phyloP scores from a whole-genome alignment of 1,284 basidiomycete genomes.

The Ceratobasidium sp. region DNA sequence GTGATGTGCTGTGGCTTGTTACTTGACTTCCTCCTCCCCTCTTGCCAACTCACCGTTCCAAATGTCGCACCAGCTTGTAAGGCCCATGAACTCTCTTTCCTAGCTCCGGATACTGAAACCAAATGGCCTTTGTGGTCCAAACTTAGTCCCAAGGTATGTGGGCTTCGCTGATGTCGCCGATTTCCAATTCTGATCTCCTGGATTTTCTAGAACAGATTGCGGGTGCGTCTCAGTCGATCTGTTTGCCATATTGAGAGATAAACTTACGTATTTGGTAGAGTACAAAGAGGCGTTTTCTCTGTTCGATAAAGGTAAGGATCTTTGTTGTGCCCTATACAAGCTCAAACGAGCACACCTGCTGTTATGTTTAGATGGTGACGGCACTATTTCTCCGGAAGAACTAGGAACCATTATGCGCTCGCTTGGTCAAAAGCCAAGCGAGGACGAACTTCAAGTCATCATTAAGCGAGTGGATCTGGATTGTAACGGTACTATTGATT shows the following conservation, averaged over 20 bases:
- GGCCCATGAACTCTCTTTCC: conserved; percentile 4
- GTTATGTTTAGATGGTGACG: conserved; percentile 40
- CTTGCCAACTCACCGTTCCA: conserved; percentile 1
- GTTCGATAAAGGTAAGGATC: conserved; percentile 43
- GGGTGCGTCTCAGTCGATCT: conserved; percentile 31
- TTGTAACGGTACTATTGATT: conserved; percentile 73
- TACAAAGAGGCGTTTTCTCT: conserved; percentile 47
- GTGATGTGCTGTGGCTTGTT: conserved; percentile 9
- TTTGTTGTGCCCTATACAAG: neutral
- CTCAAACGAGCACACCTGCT: neutral
- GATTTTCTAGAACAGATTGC: conserved; percentile 44
- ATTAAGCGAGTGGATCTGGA: conserved; percentile 65
- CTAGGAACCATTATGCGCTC: conserved; percentile 75
- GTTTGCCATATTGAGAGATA: neutral
- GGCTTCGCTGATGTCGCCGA: neutral
- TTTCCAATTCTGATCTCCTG: conserved; percentile 24
- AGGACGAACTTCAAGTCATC: conserved; percentile 72
- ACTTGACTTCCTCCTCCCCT: neutral
- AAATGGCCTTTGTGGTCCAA: neutral
- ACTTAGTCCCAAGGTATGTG: conserved; percentile 39
- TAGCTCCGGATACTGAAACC: neutral
- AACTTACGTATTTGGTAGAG: neutral
- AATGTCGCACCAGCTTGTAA: conserved; percentile 45
- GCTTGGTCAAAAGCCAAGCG: conserved; percentile 72
- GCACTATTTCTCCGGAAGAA: conserved; percentile 59